Evolutionary conservation across 2,329 filamentous ascomycete genomes (phyloP), one percentile per base, ranked within the genome.

Genomic region (Furcasterigmium sp.): DNA sequence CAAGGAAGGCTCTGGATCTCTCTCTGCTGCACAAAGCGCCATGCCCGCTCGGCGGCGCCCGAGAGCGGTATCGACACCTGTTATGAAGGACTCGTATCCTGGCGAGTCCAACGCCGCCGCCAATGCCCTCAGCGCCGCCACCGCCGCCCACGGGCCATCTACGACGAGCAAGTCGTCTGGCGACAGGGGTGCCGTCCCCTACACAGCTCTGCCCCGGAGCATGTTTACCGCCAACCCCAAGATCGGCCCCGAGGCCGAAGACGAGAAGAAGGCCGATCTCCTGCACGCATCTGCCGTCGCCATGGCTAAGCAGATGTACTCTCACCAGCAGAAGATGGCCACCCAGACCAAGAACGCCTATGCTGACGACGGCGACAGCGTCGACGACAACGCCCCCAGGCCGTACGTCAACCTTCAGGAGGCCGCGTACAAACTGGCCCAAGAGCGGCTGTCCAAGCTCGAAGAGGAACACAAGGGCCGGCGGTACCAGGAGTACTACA

Each of bases 241-340:
- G 0, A 79, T 94, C 3, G 73, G 79, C 20, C 68, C 77, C 2
- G 87, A 94, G 56, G 67, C 81, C 0, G 84, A 93, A 32, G 89
- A 95, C 55, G 77, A 82, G 60, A 82, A 78, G 48, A 80, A 78
- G 45, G 78, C 83, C 36, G 85, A 89, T 51, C 80, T 82, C 5
- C 69, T 95, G 3, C 85, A 84, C 50, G 87, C 89, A 23, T 91
- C 89, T 17, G 89, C 91, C 3, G 71, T 95, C 3, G 87, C 86
- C 10, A 95, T 96, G 89, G 90, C 91, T 7, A 86, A 84, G 63
- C 80, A 85, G 53, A 91, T 95, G 82, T 95, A 90, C 58, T 78
- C 72, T 10, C 70, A 79, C 26, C 83, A 89, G 52, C 80, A 87
- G 48, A 78, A 75, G 47, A 75, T 74, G 47, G 69, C 76, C 2